Evolutionary conservation across 2,329 filamentous ascomycete species (phyloP), one percentile per base, ranked within the genome.

Genomic region (Xylariomycetidae sp.): DNA sequence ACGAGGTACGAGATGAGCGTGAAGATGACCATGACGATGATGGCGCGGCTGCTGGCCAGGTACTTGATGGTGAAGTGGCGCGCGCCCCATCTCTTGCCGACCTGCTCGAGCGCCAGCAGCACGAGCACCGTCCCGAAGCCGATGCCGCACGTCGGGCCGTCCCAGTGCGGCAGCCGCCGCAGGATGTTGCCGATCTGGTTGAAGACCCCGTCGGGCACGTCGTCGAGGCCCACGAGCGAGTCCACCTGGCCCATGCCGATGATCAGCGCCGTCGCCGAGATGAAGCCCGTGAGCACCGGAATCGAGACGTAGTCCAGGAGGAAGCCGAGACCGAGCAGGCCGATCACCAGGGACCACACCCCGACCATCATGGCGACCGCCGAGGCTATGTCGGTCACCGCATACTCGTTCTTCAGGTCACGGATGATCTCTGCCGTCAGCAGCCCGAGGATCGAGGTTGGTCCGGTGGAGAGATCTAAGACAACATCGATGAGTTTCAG

Each of bases 181-280:
- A 82, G 71, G 20, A 80, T 64, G 45, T 78, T 70, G 36, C 72
- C 72, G 30, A 82, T 76, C 38, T 78, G 74, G 9, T 62, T 63
- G 5, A 75, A 74, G 3, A 74, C 69, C 2, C 69, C 69, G 16
- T 65, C 64, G 3, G 54, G 54, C 0, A 70, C 65, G 1, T 74
- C 65, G 16, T 64, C 61, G 8, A 76, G 66, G 8, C 78, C 78
- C 2, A 82, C 68, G 0, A 82, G 67, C 2, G 72, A 73, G 4
- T 67, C 73, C 36, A 83, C 68, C 50, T 83, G 79, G n/a, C 75
- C 77, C 31, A 81, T 69, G 15, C 75, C 71, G 48, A 83, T 82
- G 18, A 76, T 78, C 30, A 83, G 72, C 16, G 77, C 79, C 2
- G 79, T 77, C 2, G 78, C 77, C 0, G 77, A 79, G 45, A 83